These are phyloP conservation scores for Pythium aristosporum DNA, from an alignment of 352 stramenopile species.

Conservation along the genomic window DNA sequence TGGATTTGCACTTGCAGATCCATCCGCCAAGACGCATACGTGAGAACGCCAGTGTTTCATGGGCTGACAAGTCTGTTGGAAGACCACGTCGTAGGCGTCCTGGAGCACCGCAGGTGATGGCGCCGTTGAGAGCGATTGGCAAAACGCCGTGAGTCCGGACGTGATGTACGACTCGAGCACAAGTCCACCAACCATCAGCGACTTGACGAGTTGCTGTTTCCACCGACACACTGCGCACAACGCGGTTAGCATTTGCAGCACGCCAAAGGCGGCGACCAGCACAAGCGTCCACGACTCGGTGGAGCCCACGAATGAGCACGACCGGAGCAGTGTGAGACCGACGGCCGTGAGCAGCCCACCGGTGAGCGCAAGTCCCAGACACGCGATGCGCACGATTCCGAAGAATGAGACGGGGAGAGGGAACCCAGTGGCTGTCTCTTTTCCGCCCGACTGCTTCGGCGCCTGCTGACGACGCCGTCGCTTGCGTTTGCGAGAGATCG, in stretches of 20 bases:
- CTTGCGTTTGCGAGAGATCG: constrained; percentile 11
- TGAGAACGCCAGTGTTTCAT: constrained; percentile 23
- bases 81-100: constrained; percentile 21
- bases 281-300: constrained; percentile 32
- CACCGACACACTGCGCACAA: constrained; percentile 1
- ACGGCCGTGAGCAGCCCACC: constrained; percentile 1
- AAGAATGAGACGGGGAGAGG: constrained; percentile 1
- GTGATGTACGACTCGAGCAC: constrained; percentile 21
- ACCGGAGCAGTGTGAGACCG: constrained; percentile 14
- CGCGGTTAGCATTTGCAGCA: constrained; percentile 8
- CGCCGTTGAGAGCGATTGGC: constrained; percentile 10
- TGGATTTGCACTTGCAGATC: not conserved
- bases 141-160: constrained; percentile 23
- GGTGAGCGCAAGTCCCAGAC: constrained; percentile 24
- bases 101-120: constrained; percentile 5
- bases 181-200: constrained; percentile 14
- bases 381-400: constrained; percentile 21
- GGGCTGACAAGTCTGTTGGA: constrained; percentile 28
- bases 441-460: not conserved
- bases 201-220: constrained; percentile 8
- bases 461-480: not conserved
- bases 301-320: constrained; percentile 27
- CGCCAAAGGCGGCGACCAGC: constrained; percentile 26
- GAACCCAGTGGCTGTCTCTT: not conserved
- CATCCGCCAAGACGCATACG: constrained; percentile 11